Percentiles rank a stretch among this genome's conserved stretches.
These are phyloP conservation scores for Capronia americana DNA, from an alignment of 2,329 filamentous ascomycete species.

Conservation along the genomic window DNA sequence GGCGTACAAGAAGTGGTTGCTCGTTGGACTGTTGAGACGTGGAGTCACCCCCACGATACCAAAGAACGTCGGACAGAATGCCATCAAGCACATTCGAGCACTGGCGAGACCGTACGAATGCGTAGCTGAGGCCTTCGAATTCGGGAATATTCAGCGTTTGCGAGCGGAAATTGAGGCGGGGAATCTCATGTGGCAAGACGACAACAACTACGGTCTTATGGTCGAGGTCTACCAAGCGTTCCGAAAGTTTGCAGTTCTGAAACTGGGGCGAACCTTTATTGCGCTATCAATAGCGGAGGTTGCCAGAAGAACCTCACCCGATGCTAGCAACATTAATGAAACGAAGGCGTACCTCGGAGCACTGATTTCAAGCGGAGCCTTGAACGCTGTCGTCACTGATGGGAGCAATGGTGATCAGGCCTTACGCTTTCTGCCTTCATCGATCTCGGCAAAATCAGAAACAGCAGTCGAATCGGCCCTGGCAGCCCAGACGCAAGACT, in stretches of 20 bases:
- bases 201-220: constrained; percentile 76
- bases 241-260: constrained; percentile 75
- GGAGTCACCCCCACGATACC: constrained; percentile 67
- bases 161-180: constrained; percentile 69
- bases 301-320: constrained; percentile 44
- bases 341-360: constrained; percentile 47
- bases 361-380: constrained; percentile 58
- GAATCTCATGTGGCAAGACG: constrained; percentile 66
- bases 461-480: constrained; percentile 51
- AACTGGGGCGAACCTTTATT: constrained; percentile 74
- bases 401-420: constrained; percentile 51
- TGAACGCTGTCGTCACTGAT: constrained; percentile 60
- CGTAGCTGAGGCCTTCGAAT: constrained; percentile 72
- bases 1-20: constrained; percentile 88
- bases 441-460: constrained; percentile 48
- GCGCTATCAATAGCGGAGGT: constrained; percentile 63
- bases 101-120: constrained; percentile 73
- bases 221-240: constrained; percentile 72
- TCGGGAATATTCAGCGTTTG: constrained; percentile 64
- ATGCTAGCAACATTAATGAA: constrained; percentile 40
- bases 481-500: constrained; percentile 56
- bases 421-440: constrained; percentile 59
- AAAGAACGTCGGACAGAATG: constrained; percentile 59
- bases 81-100: constrained; percentile 63
- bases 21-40: constrained; percentile 74